Evolutionary conservation across 352 stramenopile species (phyloP), one percentile per base, ranked within the genome.

Genomic region (Phytophthora sansomeana): DNA sequence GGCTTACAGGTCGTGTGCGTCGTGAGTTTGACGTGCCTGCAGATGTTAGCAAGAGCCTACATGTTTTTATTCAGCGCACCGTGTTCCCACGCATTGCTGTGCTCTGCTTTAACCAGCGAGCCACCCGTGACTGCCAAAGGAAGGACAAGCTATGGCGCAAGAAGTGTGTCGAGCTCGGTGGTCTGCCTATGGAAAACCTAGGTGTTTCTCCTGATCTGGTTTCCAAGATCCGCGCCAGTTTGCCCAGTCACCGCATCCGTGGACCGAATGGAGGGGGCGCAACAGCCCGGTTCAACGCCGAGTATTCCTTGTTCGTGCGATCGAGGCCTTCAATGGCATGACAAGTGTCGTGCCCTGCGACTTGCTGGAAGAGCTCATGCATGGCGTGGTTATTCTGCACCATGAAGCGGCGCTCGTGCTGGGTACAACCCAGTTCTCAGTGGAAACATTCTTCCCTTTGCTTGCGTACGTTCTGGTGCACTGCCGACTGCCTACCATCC

Each of bases 101-200:
- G 38, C 77, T 96, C 9, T 92, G 87, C 63, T 96, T 89, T 33
- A 90, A 85, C 43, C 77, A 91, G 48, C 78, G 78, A 64, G 69
- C 85, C 2, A 77, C 78, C 21, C 78, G 81, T 44, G 87, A 96
- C 39, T 92, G 82, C 33, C 84, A 92, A 56, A 80, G 85, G 42
- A 96, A 92, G 52, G 87, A 96, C 71, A 92, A 92, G 44, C 46
- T 93, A 26, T 96, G 87, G 87, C 79, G 87, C 2, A 93, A 91
- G 52, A 87, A 85, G 54, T 91, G 84, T 26, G 39, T 58, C 7
- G 82, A 91, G 43, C 61, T 96, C 13, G 73, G 76, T 58, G 80
- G 80, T 13, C 69, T 96, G 8, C 70, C 80, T 4, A 80, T 94
- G 72, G 85, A 94, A 60, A 87, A 83, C 28, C 58, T 96, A 6